Base-by-base conservation (phyloP, 2,329 filamentous ascomycete genomes). In the Macrophomina pseudophaseolina region DNA sequence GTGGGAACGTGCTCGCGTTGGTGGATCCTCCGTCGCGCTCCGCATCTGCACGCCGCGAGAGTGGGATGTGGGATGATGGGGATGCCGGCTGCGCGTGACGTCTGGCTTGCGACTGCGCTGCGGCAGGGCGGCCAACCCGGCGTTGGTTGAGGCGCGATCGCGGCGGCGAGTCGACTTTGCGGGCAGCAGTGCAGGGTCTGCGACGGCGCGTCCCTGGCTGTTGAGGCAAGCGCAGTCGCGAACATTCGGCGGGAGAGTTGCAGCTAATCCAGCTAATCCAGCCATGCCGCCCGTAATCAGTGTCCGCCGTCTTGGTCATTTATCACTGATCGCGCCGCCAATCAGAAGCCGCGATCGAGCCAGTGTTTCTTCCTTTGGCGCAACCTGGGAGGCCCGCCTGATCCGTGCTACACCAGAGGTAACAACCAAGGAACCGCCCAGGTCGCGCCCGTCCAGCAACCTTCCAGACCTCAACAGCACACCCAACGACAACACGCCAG, bases 11-110 rank as follows among this genome's bases (percentile, higher is more conserved):
- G 58, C 58, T 59, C 28, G 58, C 30, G 42, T 48, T 44, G 58
- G 58, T 62, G 58, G 58, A 62, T 62, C 58, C 58, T 62, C 58
- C 58, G 58, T 62, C 32, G 58, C 44, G 58, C 58, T 62, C 58
- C 58, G 58, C 58, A 62, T 62, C 58, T 49, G 42, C 58, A 18
- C 53, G 42, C 23, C 23, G 23, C 33, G 58, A 62, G 42, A 49
- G 58, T 62, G 58, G 58, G 58, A 62, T 62, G 44, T 62, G 58
- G 56, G 58, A 62, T 49, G 28, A 35, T 49, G 58, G 28, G 58
- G 56, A 12, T 18, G 56, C 9, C 56, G 40, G 35, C 56, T 33
- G 40, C 56, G 40, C 40, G 56, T 59, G 56, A 59, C 56, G 56
- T 59, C 42, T 4, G 58, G 28, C 54, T 46, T 44, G 54, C 54